phyloP scores from a whole-genome alignment of 352 stramenopile species.

The Globisporangium cederbergense region DNA sequence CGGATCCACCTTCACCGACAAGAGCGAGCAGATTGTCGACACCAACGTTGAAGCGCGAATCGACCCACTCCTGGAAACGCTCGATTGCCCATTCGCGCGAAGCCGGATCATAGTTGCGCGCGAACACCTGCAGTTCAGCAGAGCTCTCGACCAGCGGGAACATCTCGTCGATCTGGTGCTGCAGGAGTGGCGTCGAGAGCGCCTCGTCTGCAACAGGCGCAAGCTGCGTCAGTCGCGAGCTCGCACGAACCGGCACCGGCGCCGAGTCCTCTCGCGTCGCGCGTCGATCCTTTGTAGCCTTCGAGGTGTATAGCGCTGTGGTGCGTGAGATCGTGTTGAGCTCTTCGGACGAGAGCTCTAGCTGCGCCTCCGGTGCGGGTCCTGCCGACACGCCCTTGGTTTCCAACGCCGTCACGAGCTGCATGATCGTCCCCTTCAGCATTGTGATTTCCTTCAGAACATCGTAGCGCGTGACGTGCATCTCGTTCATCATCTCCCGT shows the following conservation, averaged over 20 bases:
- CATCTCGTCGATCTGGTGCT: conserved; percentile 78
- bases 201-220: conserved; percentile 63
- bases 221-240: conserved; percentile 50
- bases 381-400: conserved; percentile 19
- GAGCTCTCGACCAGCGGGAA: conserved; percentile 76
- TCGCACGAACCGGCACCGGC: conserved; percentile 27
- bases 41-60: conserved; percentile 64
- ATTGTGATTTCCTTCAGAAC: conserved; percentile 81
- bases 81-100: conserved; percentile 65
- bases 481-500: conserved; percentile 82
- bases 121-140: conserved; percentile 40
- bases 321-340: conserved; percentile 39
- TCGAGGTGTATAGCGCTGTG: conserved; percentile 47
- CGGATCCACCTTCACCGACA: conserved; percentile 63
- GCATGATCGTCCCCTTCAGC: conserved; percentile 72
- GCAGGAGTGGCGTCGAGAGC: conserved; percentile 57
- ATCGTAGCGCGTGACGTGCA: conserved; percentile 81
- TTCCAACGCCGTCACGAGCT: conserved; percentile 43
- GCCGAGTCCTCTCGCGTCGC: conserved; percentile 29
- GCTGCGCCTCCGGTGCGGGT: conserved; percentile 10
- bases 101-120: conserved; percentile 36
- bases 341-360: conserved; percentile 37
- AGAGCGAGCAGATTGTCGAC: conserved; percentile 56
- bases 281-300: conserved; percentile 46
- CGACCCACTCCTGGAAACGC: conserved; percentile 73